Evolutionary conservation across 1,284 basidiomycete genomes (phyloP).

Genomic region (Pascua sp.): DNA sequence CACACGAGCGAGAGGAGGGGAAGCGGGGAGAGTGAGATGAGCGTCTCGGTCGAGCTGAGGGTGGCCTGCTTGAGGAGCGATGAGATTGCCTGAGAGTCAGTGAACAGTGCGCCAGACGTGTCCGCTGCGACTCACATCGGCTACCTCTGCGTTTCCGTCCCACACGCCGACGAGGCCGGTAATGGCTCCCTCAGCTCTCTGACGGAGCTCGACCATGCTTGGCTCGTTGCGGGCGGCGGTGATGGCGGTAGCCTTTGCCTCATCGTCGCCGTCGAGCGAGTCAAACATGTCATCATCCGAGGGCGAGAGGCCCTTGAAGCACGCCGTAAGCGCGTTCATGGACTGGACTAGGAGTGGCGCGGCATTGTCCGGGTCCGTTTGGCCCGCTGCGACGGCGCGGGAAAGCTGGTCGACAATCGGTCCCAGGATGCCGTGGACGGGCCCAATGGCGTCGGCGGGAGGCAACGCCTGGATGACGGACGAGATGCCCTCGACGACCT

Average conservation of each 20-base stretch:
- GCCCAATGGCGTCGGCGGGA: slow-evolving; percentile 67
- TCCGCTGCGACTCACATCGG: slow-evolving; percentile 61
- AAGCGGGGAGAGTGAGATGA: slow-evolving; percentile 71
- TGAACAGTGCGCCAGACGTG: slow-evolving; percentile 12
- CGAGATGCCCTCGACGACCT: slow-evolving; percentile 82
- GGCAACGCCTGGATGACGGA: slow-evolving; percentile 84
- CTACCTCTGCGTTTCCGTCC: slow-evolving; percentile 71
- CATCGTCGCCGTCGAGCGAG: slow-evolving; percentile 47
- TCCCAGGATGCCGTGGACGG: slow-evolving; percentile 73
- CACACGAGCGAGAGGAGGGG: slow-evolving; percentile 76
- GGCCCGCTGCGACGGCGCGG: slow-evolving; percentile 53
- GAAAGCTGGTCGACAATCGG: slow-evolving; percentile 70
- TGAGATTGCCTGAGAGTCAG: slow-evolving; percentile 31
- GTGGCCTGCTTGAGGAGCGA: slow-evolving; percentile 42
- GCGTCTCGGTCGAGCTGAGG: slow-evolving; percentile 52
- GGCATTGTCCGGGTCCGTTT: slow-evolving; percentile 12
- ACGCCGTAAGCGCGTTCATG: slow-evolving; percentile 71
- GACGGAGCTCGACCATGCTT: slow-evolving; percentile 61
- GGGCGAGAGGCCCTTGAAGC: slow-evolving; percentile 77
- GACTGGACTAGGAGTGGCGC: slow-evolving; percentile 52
- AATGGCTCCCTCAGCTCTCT: slow-evolving; percentile 61
- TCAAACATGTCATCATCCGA: slow-evolving; percentile 65
- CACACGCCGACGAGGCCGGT: slow-evolving; percentile 63
- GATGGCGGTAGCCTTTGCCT: slow-evolving; percentile 51
- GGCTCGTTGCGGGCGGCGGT: slow-evolving; percentile 62